A percentile compares a stretch with the other conserved stretches of the same genome.
These are phyloP conservation scores for Allomyces javanicus DNA, from an alignment of 192 early-diverging fungal genomes.

Conservation along the genomic window DNA sequence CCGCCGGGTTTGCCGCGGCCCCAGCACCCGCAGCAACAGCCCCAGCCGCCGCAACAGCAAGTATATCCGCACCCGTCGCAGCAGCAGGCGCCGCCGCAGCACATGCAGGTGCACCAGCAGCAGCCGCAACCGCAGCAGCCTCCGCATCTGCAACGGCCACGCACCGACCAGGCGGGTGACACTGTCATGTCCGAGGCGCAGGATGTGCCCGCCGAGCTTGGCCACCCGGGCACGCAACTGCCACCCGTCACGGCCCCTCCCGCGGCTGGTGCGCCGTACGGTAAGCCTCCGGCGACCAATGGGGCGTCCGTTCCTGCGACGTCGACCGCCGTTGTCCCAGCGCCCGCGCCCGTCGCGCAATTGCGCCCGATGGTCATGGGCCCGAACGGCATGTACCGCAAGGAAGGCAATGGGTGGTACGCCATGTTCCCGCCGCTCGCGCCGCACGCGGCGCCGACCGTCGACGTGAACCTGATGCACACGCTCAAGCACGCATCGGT, in stretches of 20 bases:
- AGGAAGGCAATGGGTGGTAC: slow-evolving; percentile 23
- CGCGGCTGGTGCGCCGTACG: not conserved
- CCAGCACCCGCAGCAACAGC: no score
- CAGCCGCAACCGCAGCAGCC: no score
- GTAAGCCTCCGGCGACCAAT: not conserved
- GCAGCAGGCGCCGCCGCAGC: no score
- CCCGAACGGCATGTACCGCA: slow-evolving; percentile 6
- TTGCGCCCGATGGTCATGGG: slow-evolving; percentile 17
- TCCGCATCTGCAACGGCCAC: no score
- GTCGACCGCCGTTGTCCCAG: slow-evolving; percentile 47
- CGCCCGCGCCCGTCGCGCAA: slow-evolving; percentile 37
- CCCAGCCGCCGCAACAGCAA: no score
- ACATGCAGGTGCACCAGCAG: no score
- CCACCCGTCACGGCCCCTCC: not conserved
- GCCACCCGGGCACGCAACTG: not conserved
- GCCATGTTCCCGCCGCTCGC: slow-evolving; percentile 2
- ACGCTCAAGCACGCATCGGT: slow-evolving; percentile 54
- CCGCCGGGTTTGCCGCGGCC: no score
- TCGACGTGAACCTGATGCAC: slow-evolving; percentile 19
- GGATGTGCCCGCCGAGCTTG: no score
- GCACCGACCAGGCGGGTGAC: no score
- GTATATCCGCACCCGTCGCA: no score
- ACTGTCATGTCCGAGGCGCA: no score
- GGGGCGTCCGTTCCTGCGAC: slow-evolving; percentile 8
- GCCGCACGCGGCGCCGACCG: slow-evolving; percentile 5